phyloP scores from a whole-genome alignment of 768 basidiomycete genomes.

The Solioccasus polychromus region DNA sequence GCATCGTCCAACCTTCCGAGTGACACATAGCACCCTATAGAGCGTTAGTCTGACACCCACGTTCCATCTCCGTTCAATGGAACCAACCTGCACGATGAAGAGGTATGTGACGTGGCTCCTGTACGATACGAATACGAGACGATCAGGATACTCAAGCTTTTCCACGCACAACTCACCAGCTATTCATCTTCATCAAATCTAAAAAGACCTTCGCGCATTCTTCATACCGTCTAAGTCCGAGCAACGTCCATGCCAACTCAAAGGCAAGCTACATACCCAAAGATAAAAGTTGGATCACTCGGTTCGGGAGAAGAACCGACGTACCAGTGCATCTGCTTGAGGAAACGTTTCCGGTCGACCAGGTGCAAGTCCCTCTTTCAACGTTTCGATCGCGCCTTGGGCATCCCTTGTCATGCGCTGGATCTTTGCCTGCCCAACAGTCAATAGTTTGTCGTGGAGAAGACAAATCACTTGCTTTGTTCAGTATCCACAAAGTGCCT shows the following conservation, averaged over 20 bases:
- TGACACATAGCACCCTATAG: constrained; percentile 59
- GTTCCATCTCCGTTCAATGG: neutral
- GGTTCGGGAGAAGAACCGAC: neutral
- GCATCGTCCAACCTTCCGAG: constrained; percentile 55
- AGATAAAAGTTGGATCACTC: neutral
- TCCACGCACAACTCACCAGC: constrained; percentile 53
- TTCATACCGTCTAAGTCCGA: constrained; percentile 59
- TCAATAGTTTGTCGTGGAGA: neutral
- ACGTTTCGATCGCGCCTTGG: constrained; percentile 59
- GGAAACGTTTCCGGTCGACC: constrained; percentile 53
- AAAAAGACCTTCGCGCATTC: constrained; percentile 70
- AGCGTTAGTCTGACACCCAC: neutral
- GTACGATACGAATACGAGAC: neutral
- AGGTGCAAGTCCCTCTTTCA: constrained; percentile 55
- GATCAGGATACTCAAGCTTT: no score
- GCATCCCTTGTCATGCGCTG: constrained; percentile 68
- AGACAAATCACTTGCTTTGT: constrained; percentile 42
- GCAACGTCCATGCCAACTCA: constrained; percentile 75
- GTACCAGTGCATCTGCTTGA: constrained; percentile 71
- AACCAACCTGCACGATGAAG: constrained; percentile 61
- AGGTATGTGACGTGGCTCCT: constrained; percentile 82
- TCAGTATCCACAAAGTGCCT: constrained; percentile 73
- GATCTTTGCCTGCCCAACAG: constrained; percentile 57
- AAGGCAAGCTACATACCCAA: constrained; percentile 57
- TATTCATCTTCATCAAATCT: constrained; percentile 62